phyloP scores from a whole-genome alignment of 2,329 filamentous ascomycete species.

The Elsinoe perseae region DNA sequence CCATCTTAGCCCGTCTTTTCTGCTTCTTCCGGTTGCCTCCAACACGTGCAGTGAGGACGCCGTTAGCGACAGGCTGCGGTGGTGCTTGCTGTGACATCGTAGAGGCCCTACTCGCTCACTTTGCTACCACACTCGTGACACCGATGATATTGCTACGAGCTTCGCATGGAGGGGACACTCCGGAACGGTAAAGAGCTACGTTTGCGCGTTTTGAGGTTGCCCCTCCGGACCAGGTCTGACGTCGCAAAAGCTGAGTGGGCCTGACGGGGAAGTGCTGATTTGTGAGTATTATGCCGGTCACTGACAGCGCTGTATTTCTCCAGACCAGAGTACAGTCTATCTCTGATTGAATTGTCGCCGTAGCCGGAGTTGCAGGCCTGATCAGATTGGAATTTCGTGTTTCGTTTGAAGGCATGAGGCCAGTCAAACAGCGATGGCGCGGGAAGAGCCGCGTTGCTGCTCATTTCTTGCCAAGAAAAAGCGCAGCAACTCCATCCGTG shows the following conservation, averaged over 20 bases:
- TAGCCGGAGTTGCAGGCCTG: not conserved
- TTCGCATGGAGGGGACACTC: not conserved
- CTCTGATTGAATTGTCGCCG: not conserved
- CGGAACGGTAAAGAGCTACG: not conserved
- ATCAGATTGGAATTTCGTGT: not conserved
- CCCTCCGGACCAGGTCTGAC: not conserved
- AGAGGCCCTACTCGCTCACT: conserved; percentile 6
- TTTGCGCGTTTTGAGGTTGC: not conserved
- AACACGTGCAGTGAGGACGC: conserved; percentile 34
- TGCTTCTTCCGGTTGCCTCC: conserved; percentile 87
- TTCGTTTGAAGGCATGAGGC: not conserved
- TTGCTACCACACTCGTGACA: conserved; percentile 6
- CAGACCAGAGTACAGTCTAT: not conserved
- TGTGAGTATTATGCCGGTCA: not conserved
- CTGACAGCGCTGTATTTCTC: not conserved
- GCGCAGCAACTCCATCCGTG: not conserved
- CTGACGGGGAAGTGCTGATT: not conserved
- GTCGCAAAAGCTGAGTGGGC: conserved; percentile 5
- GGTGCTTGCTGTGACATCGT: conserved; percentile 25
- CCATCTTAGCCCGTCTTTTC: conserved; percentile 79
- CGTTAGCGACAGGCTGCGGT: conserved; percentile 27
- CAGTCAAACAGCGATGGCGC: conserved; percentile 2
- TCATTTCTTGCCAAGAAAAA: not conserved
- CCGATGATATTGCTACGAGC: not conserved
- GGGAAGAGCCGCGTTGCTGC: not conserved